A percentile compares a stretch with the other conserved stretches of the same genome.
Conservation (phyloP, 1,284 basidiomycete genomes). For the Pulveroboletus ridleyi region DNA sequence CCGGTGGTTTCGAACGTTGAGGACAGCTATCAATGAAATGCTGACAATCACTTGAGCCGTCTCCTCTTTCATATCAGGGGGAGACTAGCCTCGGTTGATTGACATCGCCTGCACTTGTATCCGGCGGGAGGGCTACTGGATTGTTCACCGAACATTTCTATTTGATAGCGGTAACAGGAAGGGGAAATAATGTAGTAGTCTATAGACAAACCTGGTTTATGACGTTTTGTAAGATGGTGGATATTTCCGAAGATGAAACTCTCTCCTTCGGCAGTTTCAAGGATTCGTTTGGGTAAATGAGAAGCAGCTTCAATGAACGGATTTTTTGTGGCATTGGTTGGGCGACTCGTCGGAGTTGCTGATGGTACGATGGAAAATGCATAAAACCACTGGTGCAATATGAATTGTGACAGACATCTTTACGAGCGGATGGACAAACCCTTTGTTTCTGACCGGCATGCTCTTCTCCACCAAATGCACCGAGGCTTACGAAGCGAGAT, state of each 20-base stretch:
- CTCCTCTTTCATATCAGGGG: not conserved
- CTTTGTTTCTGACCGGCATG: constrained; percentile 75
- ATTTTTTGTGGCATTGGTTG: constrained; percentile 74
- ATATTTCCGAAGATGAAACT: constrained; percentile 76
- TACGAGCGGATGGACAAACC: constrained; percentile 48
- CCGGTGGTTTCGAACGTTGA: constrained; percentile 75
- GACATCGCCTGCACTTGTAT: constrained; percentile 81
- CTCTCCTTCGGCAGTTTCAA: constrained; percentile 53
- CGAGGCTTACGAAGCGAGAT: constrained; percentile 84
- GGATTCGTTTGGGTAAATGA: constrained; percentile 57
- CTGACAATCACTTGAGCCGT: constrained; percentile 43
- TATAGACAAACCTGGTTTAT: constrained; percentile 51
- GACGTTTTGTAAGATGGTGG: constrained; percentile 60
- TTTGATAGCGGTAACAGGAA: constrained; percentile 2
- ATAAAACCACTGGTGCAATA: constrained; percentile 72
- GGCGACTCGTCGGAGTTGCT: constrained; percentile 48
- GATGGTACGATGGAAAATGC: constrained; percentile 69
- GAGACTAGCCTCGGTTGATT: constrained; percentile 68
- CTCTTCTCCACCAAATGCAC: constrained; percentile 79
- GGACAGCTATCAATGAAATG: constrained; percentile 83
- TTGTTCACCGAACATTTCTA: constrained; percentile 43
- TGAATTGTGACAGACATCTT: constrained; percentile 15
- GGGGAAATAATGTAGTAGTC: not conserved
- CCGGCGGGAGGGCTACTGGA: constrained; percentile 67
- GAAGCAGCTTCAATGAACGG: constrained; percentile 62